Evolutionary conservation across 192 early-diverging fungal genomes (phyloP), one percentile per base, ranked within the genome.

Genomic region (Podila epicladia): DNA sequence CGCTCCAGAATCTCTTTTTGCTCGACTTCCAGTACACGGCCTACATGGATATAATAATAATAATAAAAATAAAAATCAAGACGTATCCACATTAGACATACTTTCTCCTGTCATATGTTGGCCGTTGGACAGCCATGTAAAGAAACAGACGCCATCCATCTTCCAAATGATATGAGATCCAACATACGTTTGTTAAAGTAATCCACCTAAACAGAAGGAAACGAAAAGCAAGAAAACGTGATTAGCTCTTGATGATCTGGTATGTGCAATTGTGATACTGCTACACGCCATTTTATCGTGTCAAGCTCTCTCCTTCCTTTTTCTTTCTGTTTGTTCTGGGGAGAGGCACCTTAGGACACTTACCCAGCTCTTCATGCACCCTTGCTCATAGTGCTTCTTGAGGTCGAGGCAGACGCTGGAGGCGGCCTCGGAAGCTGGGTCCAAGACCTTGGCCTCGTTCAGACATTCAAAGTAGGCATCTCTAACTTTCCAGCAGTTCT

Each of bases 381-480:
- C 90, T 20, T 86, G 82, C 38, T 92, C 88, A 68, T 92, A 94
- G 50, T 73, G 55, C 32, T 84, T 82, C 77, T 87, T 85, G 29
- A 82, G 71, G n/a, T 85, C 71, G 57, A 83, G 64, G 72, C 93
- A 94, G 12, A 73, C 13, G 24, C 62, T 82, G 0, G 53, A 55
- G 7, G 71, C 73, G 3, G 82, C 65, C 22, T 88, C 89, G 5
- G 83, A 82, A 22, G 74, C 63, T 2, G 89, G 85, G 88, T 90
- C 82, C 33, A 85, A 60, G 72, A 97, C 88, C 7, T 84, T 83
- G 64, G 89, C 77, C 20, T 61, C 62, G 73, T 95, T 91, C 20
- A 97, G 85, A 72, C 96, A 97, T 48, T 76, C 82, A 71, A 93
- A 95, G 76, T 93, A 96, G 58, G 80, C 87, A 80, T 97, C 95